Evolutionary conservation across 768 basidiomycete genomes (phyloP).

Genomic region (Mycena crocata): DNA sequence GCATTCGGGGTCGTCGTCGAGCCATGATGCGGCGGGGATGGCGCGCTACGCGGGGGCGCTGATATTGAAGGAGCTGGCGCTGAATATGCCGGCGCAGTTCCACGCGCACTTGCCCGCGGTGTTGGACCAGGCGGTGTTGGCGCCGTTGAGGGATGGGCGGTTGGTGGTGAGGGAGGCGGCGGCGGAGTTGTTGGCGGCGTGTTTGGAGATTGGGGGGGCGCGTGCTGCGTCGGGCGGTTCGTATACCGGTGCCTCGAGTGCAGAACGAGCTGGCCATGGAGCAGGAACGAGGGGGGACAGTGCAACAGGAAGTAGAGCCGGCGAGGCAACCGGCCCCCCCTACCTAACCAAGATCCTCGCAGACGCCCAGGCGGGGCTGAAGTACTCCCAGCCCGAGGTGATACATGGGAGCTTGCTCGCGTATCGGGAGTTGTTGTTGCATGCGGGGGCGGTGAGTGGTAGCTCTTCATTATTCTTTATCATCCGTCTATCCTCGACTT

Average conservation of each 20-base stretch:
- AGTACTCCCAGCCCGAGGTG: constrained; percentile 69
- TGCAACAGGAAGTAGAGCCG: no score
- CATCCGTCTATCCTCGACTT: neutral
- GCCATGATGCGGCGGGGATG: constrained; percentile 53
- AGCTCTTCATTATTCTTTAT: neutral
- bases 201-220: constrained; percentile 81
- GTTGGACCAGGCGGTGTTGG: constrained; percentile 76
- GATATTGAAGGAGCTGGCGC: constrained; percentile 78
- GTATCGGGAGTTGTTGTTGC: constrained; percentile 75
- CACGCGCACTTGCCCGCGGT: constrained; percentile 71
- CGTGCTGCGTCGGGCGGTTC: no score
- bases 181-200: constrained; percentile 77
- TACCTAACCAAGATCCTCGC: constrained; percentile 72
- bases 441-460: constrained; percentile 71
- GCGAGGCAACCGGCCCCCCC: constrained; percentile 41
- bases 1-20: constrained; percentile 17
- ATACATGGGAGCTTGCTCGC: constrained; percentile 80
- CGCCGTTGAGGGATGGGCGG: constrained; percentile 73
- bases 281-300: no score
- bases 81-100: constrained; percentile 73
- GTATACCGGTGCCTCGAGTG: no score
- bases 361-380: constrained; percentile 75
- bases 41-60: constrained; percentile 81
- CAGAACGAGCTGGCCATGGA: no score
- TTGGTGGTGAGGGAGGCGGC: constrained; percentile 80